A percentile compares a stretch with the other conserved stretches of the same genome.
phyloP scores from a whole-genome alignment of 2,329 filamentous ascomycete species.

The Aspergillus costaricaensis region DNA sequence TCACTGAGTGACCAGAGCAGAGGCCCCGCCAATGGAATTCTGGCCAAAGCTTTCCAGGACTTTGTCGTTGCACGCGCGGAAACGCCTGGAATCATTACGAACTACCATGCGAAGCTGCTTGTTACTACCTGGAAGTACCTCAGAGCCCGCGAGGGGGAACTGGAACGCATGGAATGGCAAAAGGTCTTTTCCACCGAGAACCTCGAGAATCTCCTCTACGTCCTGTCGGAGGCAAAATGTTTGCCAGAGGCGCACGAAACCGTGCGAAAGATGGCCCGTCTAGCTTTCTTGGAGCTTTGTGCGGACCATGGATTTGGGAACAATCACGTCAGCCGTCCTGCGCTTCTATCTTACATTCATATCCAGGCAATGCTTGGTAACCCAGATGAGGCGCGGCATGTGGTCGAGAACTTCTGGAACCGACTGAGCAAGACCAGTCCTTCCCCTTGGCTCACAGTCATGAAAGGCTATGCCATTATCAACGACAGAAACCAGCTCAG shows the following conservation, averaged over 20 bases:
- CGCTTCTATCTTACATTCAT: conserved; percentile 50
- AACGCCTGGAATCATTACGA: conserved; percentile 59
- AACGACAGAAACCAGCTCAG: conserved; percentile 62
- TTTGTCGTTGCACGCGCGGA: conserved; percentile 62
- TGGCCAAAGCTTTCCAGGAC: conserved; percentile 64
- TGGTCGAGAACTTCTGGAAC: conserved; percentile 47
- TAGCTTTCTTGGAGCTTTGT: conserved; percentile 40
- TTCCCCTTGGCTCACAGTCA: conserved; percentile 52
- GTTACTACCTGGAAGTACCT: conserved; percentile 64
- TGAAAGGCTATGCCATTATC: conserved; percentile 62
- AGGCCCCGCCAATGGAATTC: conserved; percentile 62
- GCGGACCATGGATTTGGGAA: conserved; percentile 45
- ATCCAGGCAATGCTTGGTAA: conserved; percentile 59
- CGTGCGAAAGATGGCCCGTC: conserved; percentile 44
- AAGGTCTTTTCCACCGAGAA: conserved; percentile 42
- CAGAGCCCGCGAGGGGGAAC: conserved; percentile 37
- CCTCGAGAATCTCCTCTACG: conserved; percentile 43
- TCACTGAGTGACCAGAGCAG: conserved; percentile 65
- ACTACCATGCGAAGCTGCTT: conserved; percentile 64
- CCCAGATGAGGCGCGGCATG: conserved; percentile 55
- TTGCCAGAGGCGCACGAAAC: conserved; percentile 40
- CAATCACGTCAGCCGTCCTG: conserved; percentile 37
- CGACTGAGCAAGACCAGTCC: conserved; percentile 31
- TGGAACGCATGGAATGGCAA: conserved; percentile 36
- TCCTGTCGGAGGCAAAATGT: conserved; percentile 39